Base-by-base conservation (phyloP, 1,139 yeast genomes). In the Eremothecium sinecaudum region DNA sequence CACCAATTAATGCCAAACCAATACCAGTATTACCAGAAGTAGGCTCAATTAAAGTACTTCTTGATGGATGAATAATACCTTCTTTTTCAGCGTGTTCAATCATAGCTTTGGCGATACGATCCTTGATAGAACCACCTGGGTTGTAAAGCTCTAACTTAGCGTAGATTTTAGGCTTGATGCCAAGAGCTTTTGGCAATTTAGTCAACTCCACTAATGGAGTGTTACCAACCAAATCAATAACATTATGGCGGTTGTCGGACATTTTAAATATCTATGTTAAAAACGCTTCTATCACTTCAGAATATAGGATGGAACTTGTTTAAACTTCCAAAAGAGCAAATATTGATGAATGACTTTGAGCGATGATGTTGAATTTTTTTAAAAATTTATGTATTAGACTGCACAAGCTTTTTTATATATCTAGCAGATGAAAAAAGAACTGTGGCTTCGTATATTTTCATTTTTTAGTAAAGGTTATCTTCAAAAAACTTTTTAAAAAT, bases 61-160 rank as follows among this genome's bases (percentile, higher is more conserved):
- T 48, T 2, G 92, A 92, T 13, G 94, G 93, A 62, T 79, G 80
- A 50, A 83, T 80, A 47, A 74, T 64, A 33, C 94, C 94, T 21
- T 69, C 64, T 48, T 71, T 73, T 59, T 83, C 94, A 16, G 94
- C 94, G 54, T 81, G 82, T 51, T 79, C 79, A 18, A 83, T 79
- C 46, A 90, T 80, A 1, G 93, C 81, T 33, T 83, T 66, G 1
- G 97, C 98, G 25, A 90, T 94, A 36, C 98, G 65, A 53, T 90
- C 98, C 53, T 90, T 90, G 23, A 96, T 94, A 33, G 94, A 81
- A 0, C 97, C 97, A 14, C 93, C 98, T 1, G 97, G 97, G 50
- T 90, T 90, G 48, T 70, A 63, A 39, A 84, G 62, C 58, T 90
- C 98, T 41, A 87, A 60, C 53, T 90, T 90, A 37, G 94, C 97